Evolutionary conservation across 345 rosid genomes (phyloP), one percentile per base, ranked within the genome.

Genomic region (Syzygium aqueum): DNA sequence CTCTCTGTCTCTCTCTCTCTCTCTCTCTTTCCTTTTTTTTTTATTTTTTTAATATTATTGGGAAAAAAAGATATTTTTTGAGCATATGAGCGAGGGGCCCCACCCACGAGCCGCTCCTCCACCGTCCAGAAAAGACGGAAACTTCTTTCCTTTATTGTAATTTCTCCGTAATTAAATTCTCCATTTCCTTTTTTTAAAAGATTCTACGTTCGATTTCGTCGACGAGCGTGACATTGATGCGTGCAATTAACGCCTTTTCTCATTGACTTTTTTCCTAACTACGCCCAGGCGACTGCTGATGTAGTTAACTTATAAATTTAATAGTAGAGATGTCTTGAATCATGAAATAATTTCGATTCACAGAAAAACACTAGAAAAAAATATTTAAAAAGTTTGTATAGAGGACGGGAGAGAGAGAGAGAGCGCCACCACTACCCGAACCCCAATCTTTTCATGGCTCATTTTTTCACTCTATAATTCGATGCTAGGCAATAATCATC

Each of bases 21-120:
- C 61, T 9, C 61, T 8, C 17, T 59, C 17, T 5, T 2, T 7
- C 13, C 3, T n/a, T n/a, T 61, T 2, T 13, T 61, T 61, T 11
- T 5, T 6, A 0, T 27, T n/a, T 6, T 7, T 17, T 17, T 8
- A 2, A 3, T 16, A 30, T 16, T 67, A 16, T 67, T 17, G 53
- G 10, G 23, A 9, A 63, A 63, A 63, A 59, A 59, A 57, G 6
- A 59, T 5, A 59, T 59, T 59, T 59, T 27, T 12, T 27, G 27
- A 67, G 78, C 78, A 67, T 30, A 37, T 30, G 13, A 67, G 23
- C 13, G 40, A 3, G 9, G 80, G 80, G 49, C 49, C 49, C 80
- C 80, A 33, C 80, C 46, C 46, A 1, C 25, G 46, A 73, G 80
- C 80, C 49, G 49, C 80, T 33, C 13, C 80, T 4, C 61, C 61